Evolutionary conservation across 805 yeast species (phyloP), one percentile per base, ranked within the genome.

Genomic region (Monosporozyma aerobia): DNA sequence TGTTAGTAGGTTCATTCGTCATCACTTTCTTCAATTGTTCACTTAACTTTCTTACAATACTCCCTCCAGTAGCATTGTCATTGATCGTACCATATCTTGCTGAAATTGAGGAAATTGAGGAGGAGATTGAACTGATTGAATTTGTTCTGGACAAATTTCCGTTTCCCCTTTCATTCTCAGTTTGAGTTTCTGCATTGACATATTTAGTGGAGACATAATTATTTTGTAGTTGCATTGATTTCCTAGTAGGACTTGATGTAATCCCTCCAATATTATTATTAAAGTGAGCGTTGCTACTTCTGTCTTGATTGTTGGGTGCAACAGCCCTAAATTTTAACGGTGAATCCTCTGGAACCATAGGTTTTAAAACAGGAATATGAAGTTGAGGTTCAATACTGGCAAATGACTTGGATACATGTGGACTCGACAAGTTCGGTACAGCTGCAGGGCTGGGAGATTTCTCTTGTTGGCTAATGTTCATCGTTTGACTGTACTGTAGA

Each of bases 121-220:
- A 44, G 16, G 50, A 6, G 9, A 35, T 32, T n/a, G 50, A 33
- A 33, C 25, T 49, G 5, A 23, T 19, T 33, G 54, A 40, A 13
- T 30, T 47, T 16, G 46, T 41, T 25, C 49, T 32, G 3, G 47
- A 27, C 8, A 47, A 25, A 23, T 47, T 46, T 8, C 33, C 33
- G 19, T n/a, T n/a, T 33, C 43, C 53, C n/a, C 47, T 10, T 22
- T 43, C 29, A 23, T 22, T 29, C 6, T 53, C 57, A 29, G 63
- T 59, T 47, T 59, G 63, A 4, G 60, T 59, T 19, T 54, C 59
- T 3, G 58, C 52, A 51, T 59, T 58, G 11, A 57, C 45, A 23
- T 43, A 43, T 43, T 43, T 43, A 43, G 5, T 40, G 16, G 41
- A 14, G n/a, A 37, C 22, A 37, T 3, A 6, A 39, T 39, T 39